phyloP scores from a whole-genome alignment of 306 rosid species.

The Trifolium subterraneum region DNA sequence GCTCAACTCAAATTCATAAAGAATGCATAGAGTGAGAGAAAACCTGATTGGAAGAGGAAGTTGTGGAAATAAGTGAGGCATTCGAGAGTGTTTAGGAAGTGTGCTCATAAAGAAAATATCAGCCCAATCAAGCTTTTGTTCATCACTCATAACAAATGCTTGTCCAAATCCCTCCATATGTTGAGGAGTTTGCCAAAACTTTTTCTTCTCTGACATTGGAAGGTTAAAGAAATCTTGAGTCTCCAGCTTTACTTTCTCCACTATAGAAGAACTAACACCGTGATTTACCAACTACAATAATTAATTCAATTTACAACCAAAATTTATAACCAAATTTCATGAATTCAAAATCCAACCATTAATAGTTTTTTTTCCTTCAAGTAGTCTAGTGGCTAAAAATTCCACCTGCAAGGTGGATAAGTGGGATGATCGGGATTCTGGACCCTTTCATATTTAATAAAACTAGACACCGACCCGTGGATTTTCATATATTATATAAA shows the following conservation, averaged over 20 bases:
- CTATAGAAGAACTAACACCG: constrained; percentile 47
- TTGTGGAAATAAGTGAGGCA: constrained; percentile 54
- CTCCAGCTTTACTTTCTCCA: constrained; percentile 55
- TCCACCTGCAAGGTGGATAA: no score
- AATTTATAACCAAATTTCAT: no score
- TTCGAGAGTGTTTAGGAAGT: constrained; percentile 49
- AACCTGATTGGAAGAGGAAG: constrained; percentile 47
- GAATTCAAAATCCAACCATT: no score
- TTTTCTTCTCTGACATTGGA: constrained; percentile 58
- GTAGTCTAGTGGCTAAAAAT: no score
- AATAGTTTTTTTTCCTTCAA: no score
- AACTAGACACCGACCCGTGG: no score
- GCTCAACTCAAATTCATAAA: no score
- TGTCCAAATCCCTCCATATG: constrained; percentile 74
- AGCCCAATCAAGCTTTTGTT: constrained; percentile 58
- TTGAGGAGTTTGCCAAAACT: constrained; percentile 51
- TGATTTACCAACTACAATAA: constrained; percentile 59
- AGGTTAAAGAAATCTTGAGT: constrained; percentile 54
- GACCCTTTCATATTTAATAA: no score
- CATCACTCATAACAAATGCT: constrained; percentile 52
- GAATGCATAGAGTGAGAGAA: no score
- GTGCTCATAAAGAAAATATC: constrained; percentile 53
- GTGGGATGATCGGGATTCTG: no score
- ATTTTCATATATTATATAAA: no score
- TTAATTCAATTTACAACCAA: no score